Evolutionary conservation across 2,329 filamentous ascomycete species (phyloP).

Genomic region (Phyllachora maydis): DNA sequence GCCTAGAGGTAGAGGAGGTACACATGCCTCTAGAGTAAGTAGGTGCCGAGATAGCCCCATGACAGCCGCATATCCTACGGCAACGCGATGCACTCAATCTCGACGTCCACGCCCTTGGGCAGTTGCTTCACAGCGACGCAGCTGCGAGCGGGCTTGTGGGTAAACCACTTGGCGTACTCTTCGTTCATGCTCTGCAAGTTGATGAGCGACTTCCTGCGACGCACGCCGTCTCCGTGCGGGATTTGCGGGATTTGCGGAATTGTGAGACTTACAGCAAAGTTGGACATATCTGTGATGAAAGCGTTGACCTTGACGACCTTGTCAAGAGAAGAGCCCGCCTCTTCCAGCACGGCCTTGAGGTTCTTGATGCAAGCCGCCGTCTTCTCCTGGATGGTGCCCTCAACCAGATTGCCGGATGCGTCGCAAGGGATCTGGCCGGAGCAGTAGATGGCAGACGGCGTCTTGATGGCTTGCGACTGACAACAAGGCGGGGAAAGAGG

Average conservation of each 20-base stretch:
- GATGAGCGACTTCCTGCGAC: too few relatives aligned
- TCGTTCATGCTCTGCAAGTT: constrained; percentile 53
- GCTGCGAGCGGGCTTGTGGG: constrained; percentile 68
- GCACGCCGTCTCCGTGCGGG: too few relatives aligned
- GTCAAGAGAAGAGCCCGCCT: constrained; percentile 56
- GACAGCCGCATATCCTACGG: too few relatives aligned
- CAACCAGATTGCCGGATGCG: constrained; percentile 29
- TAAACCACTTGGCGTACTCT: constrained; percentile 68
- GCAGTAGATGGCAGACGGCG: constrained; percentile 42
- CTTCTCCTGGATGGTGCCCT: constrained; percentile 42
- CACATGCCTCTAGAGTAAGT: neutral
- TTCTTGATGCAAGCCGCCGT: constrained; percentile 49
- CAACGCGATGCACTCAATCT: constrained; percentile 76
- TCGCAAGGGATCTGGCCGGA: constrained; percentile 51
- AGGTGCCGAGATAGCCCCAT: too few relatives aligned
- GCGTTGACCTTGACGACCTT: constrained; percentile 83
- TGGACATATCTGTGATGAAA: constrained; percentile 78
- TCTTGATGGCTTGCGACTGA: constrained; percentile 47
- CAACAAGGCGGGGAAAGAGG: constrained; percentile 5
- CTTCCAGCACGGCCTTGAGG: constrained; percentile 63
- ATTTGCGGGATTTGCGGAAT: too few relatives aligned
- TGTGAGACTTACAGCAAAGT: constrained; percentile 42
- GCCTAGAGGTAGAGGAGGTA: neutral
- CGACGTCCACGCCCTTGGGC: constrained; percentile 68
- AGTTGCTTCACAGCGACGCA: constrained; percentile 82